Evolutionary conservation across 2,329 filamentous ascomycete species (phyloP), one percentile per base, ranked within the genome.

Genomic region (Fusarium setosum): DNA sequence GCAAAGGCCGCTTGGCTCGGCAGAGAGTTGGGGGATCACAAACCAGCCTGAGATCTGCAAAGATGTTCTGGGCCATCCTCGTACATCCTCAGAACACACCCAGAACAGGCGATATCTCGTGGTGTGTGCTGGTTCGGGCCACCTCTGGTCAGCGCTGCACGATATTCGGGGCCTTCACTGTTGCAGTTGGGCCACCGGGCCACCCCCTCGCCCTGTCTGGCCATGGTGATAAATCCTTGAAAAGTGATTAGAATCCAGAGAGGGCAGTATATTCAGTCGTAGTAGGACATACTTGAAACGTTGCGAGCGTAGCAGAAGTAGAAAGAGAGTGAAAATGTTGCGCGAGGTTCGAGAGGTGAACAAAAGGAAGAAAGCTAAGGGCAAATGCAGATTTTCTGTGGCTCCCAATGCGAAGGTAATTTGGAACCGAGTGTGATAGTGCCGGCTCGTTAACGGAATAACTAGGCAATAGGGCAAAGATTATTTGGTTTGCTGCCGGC

Each of bases 21-120:
- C 6, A 18, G 29, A 31, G 11, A 10, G 4, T 13, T n/a, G 4
- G 26, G 38, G 23, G 20, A 3, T 9, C 6, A 45, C 40, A 7
- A 40, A 61, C 58, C 29, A 18, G 5, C 6, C 20, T 41, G 45
- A 12, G 5, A 21, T 26, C 12, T 48, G 15, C 54, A 61, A 4
- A 53, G 11, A 23, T 15, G 3, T 4, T 23, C 7, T 7, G 29
- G 21, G 1, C 54, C 54, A 3, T 21, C 8, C 1, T 47, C 17
- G 11, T n/a, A 18, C 54, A 60, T 59, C 9, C 26, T 59, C 4
- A 10, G 4, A 10, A 47, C 18, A 17, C 57, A 60, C 17, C 15
- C 7, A 6, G 6, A 8, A 12, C 54, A 60, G 13, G 57, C 26
- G 1, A 11, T 12, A 8, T 29, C 26, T 2, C 45, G 57, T 17